Percentiles rank a stretch among this genome's conserved stretches.
These are phyloP conservation scores for Closterium sp. DNA, from an alignment of 139 green algal genomes.

Conservation along the genomic window DNA sequence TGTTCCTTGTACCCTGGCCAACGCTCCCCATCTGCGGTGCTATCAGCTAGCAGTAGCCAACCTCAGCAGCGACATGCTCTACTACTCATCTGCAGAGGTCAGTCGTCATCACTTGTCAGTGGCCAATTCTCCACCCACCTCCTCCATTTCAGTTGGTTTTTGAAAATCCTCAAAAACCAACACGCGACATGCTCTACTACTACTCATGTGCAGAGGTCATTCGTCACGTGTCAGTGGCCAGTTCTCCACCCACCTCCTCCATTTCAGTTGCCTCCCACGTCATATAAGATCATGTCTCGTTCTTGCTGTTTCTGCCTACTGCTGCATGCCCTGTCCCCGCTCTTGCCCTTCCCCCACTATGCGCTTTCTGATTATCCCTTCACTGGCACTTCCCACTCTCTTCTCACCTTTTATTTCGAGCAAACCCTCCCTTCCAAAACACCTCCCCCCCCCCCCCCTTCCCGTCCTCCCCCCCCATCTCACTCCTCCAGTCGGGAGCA, in stretches of 20 bases:
- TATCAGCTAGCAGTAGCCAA: background rate
- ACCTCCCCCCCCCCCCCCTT: too few relatives aligned
- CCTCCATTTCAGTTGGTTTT: too few relatives aligned
- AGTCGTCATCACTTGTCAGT: background rate
- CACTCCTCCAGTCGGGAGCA: too few relatives aligned
- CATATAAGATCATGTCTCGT: background rate
- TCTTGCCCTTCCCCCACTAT: background rate
- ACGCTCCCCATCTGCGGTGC: background rate
- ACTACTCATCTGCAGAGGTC: background rate
- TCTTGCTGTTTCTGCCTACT: background rate
- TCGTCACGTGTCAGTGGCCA: too few relatives aligned
- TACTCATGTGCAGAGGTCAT: too few relatives aligned
- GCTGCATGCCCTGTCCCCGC: background rate
- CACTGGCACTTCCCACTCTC: background rate
- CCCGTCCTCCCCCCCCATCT: too few relatives aligned
- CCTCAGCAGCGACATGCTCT: background rate
- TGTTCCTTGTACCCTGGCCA: background rate
- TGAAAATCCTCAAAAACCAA: too few relatives aligned
- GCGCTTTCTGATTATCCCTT: background rate
- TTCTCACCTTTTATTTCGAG: background rate
- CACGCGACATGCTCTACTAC: too few relatives aligned
- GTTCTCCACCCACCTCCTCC: too few relatives aligned
- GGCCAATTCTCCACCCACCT: too few relatives aligned
- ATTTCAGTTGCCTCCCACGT: too few relatives aligned
- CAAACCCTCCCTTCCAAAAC: too few relatives aligned